Evolutionary conservation across 129 eudicot genomes (phyloP).

Genomic region (sunflower (Helianthus annuus)): DNA sequence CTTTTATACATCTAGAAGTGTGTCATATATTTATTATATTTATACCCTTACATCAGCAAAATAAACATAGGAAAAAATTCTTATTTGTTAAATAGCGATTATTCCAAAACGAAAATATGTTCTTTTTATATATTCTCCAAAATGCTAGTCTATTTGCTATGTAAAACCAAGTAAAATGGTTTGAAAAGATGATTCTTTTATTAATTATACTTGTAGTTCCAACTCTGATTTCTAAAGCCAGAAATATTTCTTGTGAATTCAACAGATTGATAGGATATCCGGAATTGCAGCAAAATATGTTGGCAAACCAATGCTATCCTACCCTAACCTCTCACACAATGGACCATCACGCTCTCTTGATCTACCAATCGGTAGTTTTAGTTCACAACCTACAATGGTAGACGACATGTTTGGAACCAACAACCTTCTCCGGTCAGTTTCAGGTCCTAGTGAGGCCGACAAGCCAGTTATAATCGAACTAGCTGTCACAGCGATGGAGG

Average conservation of each 20-base stretch:
- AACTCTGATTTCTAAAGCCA: neutral
- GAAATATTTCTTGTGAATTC: neutral
- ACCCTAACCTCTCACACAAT: constrained; percentile 34
- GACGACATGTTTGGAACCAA: constrained; percentile 46
- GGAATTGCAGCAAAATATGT: constrained; percentile 76
- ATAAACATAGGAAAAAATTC: no score
- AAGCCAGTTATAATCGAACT: constrained; percentile 59
- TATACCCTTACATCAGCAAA: no score
- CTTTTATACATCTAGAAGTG: no score
- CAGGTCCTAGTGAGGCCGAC: constrained; percentile 45
- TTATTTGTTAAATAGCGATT: no score
- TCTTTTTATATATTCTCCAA: no score
- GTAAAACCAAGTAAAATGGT: no score
- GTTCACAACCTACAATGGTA: constrained; percentile 38
- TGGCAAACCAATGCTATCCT: constrained; percentile 53
- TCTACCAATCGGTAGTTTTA: constrained; percentile 36
- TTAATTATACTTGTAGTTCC: no score
- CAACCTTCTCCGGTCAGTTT: constrained; percentile 39
- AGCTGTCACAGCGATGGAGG: constrained; percentile 75
- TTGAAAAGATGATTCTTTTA: no score
- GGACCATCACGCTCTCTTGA: constrained; percentile 36
- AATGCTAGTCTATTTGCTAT: no score
- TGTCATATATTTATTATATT: no score
- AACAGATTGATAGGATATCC: constrained; percentile 71
- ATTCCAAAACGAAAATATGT: no score